A percentile compares a stretch with the other conserved stretches of the same genome.
Evolutionary conservation across 805 yeast species (phyloP).

Genomic region (Pichia nakasei): DNA sequence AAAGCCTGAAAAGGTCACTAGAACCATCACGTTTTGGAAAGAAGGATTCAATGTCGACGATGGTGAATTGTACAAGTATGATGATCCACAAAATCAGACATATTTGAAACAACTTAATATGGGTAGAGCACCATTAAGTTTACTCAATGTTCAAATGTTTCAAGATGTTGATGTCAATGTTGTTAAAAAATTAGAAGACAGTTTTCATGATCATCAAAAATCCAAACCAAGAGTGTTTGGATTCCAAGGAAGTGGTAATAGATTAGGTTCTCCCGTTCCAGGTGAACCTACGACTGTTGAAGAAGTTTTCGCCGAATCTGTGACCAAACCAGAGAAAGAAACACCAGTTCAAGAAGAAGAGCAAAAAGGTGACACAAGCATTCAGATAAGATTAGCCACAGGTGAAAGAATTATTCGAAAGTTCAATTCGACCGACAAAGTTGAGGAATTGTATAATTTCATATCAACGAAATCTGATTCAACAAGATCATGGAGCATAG

Average conservation of each 20-base stretch:
- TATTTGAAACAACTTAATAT: slow-evolving; percentile 72
- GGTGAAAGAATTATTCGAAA: slow-evolving; percentile 63
- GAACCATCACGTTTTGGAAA: slow-evolving; percentile 91
- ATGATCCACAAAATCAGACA: slow-evolving; percentile 81
- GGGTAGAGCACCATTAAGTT: slow-evolving; percentile 84
- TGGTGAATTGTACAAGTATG: slow-evolving; percentile 77
- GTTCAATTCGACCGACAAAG: slow-evolving; percentile 57
- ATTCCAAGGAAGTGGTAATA: slow-evolving; percentile 68
- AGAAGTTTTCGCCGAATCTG: not conserved
- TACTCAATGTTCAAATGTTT: slow-evolving; percentile 76
- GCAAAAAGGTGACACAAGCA: slow-evolving; percentile 42
- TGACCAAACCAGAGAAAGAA: slow-evolving; percentile 7
- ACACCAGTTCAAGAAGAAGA: slow-evolving; percentile 9
- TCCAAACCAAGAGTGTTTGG: slow-evolving; percentile 44
- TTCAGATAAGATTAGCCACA: slow-evolving; percentile 77
- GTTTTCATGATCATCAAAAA: slow-evolving; percentile 48
- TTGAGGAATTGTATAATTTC: slow-evolving; percentile 58
- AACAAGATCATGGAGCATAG: slow-evolving; percentile 51
- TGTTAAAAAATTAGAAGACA: slow-evolving; percentile 72
- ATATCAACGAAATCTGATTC: slow-evolving; percentile 41
- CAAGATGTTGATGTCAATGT: slow-evolving; percentile 92
- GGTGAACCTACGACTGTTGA: slow-evolving; percentile 38
- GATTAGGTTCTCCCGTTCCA: slow-evolving; percentile 86
- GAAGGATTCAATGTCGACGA: slow-evolving; percentile 95
- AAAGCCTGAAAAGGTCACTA: slow-evolving; percentile 43